Percentiles rank a stretch among this genome's conserved stretches.
Evolutionary conservation across 495 filamentous ascomycete genomes (phyloP).

Genomic region (Xanthoparmelia taractica): DNA sequence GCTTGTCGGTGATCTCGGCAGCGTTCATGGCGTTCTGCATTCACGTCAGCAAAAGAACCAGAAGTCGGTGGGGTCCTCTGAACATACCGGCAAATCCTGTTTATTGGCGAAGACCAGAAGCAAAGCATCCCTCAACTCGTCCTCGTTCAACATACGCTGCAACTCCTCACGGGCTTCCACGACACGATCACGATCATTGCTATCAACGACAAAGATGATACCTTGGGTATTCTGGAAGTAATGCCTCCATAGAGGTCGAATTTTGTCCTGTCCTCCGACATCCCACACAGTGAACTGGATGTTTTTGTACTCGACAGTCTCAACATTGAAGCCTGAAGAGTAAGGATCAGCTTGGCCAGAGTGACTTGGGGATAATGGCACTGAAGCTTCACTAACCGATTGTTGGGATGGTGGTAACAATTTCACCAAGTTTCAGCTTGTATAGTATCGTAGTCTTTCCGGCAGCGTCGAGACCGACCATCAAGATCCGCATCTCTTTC

Average conservation of each 20-base stretch:
- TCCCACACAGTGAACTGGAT: conserved; percentile 99
- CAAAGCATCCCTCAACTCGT: conserved; percentile 94
- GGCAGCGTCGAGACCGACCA: conserved; percentile 95
- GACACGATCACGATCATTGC: conserved; percentile 99
- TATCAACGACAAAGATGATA: conserved; percentile 99
- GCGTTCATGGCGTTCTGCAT: conserved; percentile 96
- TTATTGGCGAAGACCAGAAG: conserved; percentile 99
- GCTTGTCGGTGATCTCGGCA: conserved; percentile 98
- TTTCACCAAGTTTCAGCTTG: conserved; percentile 97
- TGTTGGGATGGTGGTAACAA: conserved; percentile 98
- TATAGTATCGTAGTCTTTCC: conserved; percentile 99
- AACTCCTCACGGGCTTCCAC: conserved; percentile 98
- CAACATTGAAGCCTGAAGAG: conserved; percentile 93
- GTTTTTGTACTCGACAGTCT: conserved; percentile 98
- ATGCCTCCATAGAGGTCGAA: conserved; percentile 93
- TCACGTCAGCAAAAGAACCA: conserved; percentile 15
- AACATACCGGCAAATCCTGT: conserved; percentile 94
- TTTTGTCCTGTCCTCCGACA: conserved; percentile 99
- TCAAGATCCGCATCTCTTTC: conserved; percentile 99
- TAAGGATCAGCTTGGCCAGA: conserved; percentile 77
- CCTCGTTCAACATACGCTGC: conserved; percentile 99
- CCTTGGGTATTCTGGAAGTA: conserved; percentile 99
- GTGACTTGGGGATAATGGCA: conserved; percentile 40
- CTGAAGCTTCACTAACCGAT: conserved; percentile 67
- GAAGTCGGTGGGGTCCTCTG: not conserved